Evolutionary conservation across 169 alveolate species (phyloP), one percentile per base, ranked within the genome.

Genomic region (Plasmodium adleri): DNA sequence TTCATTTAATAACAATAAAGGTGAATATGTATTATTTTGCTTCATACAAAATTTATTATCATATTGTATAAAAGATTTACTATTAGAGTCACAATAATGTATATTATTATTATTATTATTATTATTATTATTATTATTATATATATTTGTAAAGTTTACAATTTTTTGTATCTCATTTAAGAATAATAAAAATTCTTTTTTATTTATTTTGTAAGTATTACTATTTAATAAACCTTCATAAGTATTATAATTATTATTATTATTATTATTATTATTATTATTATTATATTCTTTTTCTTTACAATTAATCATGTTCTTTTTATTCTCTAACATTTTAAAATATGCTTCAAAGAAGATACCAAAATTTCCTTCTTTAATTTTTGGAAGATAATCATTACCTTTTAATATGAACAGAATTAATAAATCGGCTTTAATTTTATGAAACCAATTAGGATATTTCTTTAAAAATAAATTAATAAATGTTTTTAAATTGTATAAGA

Each of bases 341-440:
- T 92, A 92, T 1, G 95, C 94, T 20, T 90, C 92, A 52, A 85
- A 73, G 67, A 88, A 92, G 12, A 83, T 62, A 10, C 66, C 58
- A 54, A 92, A 92, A 71, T 90, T 80, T 15, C 91, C 92, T 71
- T 92, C 95, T 13, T 72, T 90, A 13, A 83, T 64, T 73, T 92
- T 92, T 6, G 95, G 95, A 54, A 92, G 59, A 50, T 92, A 92
- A 43, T 92, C 95, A 50, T 92, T 92, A 15, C 95, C 95, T 26
- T 92, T 92, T 43, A 92, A 24, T 17, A 92, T 52, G 43, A 89
- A 92, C 43, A 92, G 50, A 58, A 92, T 75, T 20, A 91, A 85
- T 52, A 89, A 24, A 70, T 92, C 95, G 58, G 74, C 50, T 63
- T 87, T 62, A 3, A 86, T 74, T 50, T 64, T 70, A 26, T 71